Conservation (phyloP, 164 flowering plant genomes). For the Houttuynia cordata region DNA sequence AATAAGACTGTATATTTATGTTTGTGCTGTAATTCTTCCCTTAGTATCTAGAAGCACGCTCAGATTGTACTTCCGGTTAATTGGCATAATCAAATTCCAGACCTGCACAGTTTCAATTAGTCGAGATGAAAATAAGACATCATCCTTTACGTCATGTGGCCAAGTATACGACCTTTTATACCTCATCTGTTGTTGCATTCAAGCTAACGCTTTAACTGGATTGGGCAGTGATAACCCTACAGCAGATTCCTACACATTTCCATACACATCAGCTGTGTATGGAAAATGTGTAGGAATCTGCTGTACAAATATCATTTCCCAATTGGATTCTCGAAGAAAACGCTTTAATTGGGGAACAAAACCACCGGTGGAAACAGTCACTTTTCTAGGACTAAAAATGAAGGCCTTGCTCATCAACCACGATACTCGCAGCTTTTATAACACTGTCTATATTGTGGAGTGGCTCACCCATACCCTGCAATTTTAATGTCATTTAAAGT, state of each 20-base stretch:
- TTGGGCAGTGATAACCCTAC: too few relatives aligned
- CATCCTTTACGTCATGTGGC: not conserved
- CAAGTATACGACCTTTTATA: conserved; percentile 5
- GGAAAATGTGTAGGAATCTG: too few relatives aligned
- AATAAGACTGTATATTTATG: conserved; percentile 78
- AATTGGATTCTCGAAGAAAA: conserved; percentile 69
- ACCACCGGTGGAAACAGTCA: conserved; percentile 90
- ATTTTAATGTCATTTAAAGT: not conserved
- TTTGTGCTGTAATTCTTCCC: conserved; percentile 55
- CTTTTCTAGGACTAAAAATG: conserved; percentile 94
- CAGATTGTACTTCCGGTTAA: conserved; percentile 77
- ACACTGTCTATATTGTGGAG: conserved; percentile 89
- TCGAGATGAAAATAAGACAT: not conserved
- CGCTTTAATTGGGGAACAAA: conserved; percentile 87
- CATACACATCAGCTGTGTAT: too few relatives aligned
- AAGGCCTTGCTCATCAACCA: conserved; percentile 93
- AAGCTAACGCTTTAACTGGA: conserved; percentile 99
- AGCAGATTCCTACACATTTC: too few relatives aligned
- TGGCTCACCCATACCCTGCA: conserved; percentile 98
- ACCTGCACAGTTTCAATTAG: conserved; percentile 35
- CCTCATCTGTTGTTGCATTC: conserved; percentile 98
- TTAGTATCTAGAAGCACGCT: conserved; percentile 60
- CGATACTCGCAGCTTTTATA: conserved; percentile 64
- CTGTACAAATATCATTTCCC: too few relatives aligned
- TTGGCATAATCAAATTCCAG: conserved; percentile 95